A percentile compares a stretch with the other conserved stretches of the same genome.
phyloP scores from a whole-genome alignment of 164 flowering plant genomes.

The Berberis vulgaris region DNA sequence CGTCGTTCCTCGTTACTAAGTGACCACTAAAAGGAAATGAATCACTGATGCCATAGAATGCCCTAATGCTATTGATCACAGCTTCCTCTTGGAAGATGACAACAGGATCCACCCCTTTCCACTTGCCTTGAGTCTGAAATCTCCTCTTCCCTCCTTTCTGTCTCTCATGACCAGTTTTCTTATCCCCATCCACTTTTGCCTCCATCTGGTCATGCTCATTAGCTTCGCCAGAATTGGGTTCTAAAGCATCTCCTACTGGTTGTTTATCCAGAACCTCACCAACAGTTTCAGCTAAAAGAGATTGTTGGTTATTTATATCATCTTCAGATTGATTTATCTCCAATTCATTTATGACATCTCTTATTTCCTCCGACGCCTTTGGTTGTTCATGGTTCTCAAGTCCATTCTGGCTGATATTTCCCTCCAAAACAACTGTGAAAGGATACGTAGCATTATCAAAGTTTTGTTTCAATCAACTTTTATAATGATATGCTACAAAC shows the following conservation, averaged over 20 bases:
- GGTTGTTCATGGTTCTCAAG: slow-evolving; percentile 1
- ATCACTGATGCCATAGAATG: slow-evolving; percentile 77
- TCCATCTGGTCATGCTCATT: slow-evolving; percentile 23
- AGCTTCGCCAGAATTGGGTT: slow-evolving; percentile 13
- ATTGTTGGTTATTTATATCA: slow-evolving; percentile 3
- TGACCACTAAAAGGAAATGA: slow-evolving; percentile 69
- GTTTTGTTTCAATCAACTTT: neutral
- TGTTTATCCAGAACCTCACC: slow-evolving; percentile 21
- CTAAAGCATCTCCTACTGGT: slow-evolving; percentile 23
- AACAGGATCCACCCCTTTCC: slow-evolving; percentile 96
- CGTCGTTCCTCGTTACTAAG: slow-evolving; percentile 73
- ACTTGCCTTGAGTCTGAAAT: slow-evolving; percentile 73
- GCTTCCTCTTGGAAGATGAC: slow-evolving; percentile 63
- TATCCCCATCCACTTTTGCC: slow-evolving; percentile 20
- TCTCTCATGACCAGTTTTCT: slow-evolving; percentile 21
- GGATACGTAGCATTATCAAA: slow-evolving; percentile 4
- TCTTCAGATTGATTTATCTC: slow-evolving; percentile 12
- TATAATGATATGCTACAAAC: too few relatives aligned
- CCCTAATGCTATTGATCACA: slow-evolving; percentile 45
- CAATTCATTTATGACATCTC: slow-evolving; percentile 7
- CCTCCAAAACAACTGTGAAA: slow-evolving; percentile 31
- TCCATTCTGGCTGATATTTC: slow-evolving; percentile 11
- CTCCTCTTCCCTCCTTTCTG: slow-evolving; percentile 42
- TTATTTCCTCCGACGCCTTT: slow-evolving; percentile 10
- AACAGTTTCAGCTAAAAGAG: slow-evolving; percentile 23